Percentiles rank a stretch among this genome's conserved stretches.
phyloP scores from a whole-genome alignment of 306 rosid genomes.

The Notholithocarpus densiflorus region DNA sequence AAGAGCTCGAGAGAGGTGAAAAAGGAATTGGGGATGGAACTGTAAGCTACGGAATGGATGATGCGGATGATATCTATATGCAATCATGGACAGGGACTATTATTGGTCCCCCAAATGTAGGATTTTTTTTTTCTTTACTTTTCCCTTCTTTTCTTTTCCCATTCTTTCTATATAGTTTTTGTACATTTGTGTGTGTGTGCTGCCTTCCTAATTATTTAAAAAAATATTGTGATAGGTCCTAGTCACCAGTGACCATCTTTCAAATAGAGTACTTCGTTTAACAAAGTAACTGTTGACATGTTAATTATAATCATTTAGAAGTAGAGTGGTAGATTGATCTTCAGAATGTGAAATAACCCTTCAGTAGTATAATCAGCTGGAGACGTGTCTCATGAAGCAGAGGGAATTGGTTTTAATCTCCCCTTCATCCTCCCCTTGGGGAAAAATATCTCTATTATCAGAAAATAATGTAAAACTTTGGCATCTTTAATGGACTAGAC shows the following conservation, averaged over 20 bases:
- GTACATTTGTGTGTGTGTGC: not conserved
- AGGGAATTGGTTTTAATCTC: too few species aligned
- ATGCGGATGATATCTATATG: constrained; percentile 92
- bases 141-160: not conserved
- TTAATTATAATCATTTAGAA: not conserved
- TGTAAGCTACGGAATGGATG: constrained; percentile 99
- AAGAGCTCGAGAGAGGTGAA: constrained; percentile 98
- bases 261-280: not conserved
- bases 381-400: too few species aligned
- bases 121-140: constrained; percentile 8
- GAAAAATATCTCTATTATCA: too few species aligned
- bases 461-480: not conserved
- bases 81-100: constrained; percentile 98
- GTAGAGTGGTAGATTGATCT: not conserved
- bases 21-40: constrained; percentile 99
- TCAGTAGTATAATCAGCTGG: too few species aligned
- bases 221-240: not conserved
- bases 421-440: too few species aligned
- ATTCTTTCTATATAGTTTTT: not conserved
- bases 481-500: not conserved
- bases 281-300: not conserved
- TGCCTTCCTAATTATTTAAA: not conserved
- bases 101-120: constrained; percentile 91
- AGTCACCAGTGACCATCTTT: not conserved
- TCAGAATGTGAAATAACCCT: not conserved